Base-by-base conservation (phyloP, 2,329 filamentous ascomycete species). In the Dothideomycetidae sp. region DNA sequence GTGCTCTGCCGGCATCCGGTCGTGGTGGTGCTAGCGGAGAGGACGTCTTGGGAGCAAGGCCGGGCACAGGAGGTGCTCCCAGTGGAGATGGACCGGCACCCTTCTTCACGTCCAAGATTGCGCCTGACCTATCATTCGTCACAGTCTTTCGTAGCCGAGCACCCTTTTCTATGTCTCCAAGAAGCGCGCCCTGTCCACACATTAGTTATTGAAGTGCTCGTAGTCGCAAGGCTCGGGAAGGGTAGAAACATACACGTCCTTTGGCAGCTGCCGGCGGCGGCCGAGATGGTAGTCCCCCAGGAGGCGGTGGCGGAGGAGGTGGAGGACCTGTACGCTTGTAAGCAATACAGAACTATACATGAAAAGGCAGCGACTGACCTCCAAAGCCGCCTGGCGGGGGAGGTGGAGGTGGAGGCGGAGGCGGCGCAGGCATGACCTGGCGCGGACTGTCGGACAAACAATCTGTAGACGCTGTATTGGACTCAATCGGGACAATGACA, bases 121-220 rank as follows among this genome's bases (percentile, higher is more conserved):
- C 88, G 5, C 83, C 83, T 14, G 86, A 94, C 58, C 88, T 78
- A 58, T 96, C 88, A 60, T 96, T 94, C 48, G 83, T 54, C 39
- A 65, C 69, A 59, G 93, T 94, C 61, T 81, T 93, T 14, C 30
- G 29, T 42, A 96, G 68, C 43, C 66, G 64, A 48, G 63, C 69
- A 46, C 88, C 90, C 58, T 92, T 93, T 47, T 67, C 65, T 49
- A 98, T 98, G 58, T 96, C 88, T 52, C 75, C 71, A 31, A 96
- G 72, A 23, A 98, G 69, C 38, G 88, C 86, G 50, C 79, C 79
- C 88, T 96, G 50, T 31, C 30, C n/a, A n/a, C n/a, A n/a, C n/a
- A 29, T 29, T 42, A 16, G 47, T 26, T 36, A 36, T 16, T 9
- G 13, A 29, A 33, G 12, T 13, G 26, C 23, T 31, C 18, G 26